Percentiles rank a stretch among this genome's conserved stretches.
These are phyloP conservation scores for Teunomyces panamensis DNA, from an alignment of 805 yeast species.

Conservation along the genomic window DNA sequence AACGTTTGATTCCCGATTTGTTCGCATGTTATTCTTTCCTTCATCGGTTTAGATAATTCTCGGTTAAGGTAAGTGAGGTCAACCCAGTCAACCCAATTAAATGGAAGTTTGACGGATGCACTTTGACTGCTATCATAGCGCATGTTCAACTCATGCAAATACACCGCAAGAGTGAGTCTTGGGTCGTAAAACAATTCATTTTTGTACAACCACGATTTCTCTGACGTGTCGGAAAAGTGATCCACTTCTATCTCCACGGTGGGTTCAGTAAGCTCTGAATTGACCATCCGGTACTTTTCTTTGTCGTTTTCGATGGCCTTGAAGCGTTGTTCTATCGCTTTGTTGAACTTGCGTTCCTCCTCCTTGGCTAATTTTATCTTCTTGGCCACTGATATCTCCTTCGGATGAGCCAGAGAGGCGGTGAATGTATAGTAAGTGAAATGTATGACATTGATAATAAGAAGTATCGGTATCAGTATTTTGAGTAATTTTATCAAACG, in stretches of 20 bases:
- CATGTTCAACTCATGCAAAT: constrained; percentile 13
- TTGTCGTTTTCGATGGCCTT: constrained; percentile 15
- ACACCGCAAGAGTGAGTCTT: constrained; percentile 23
- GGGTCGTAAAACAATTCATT: constrained; percentile 21
- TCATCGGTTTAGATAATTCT: constrained; percentile 8
- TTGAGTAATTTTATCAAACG: not conserved
- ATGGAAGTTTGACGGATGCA: constrained; percentile 25
- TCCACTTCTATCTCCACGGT: constrained; percentile 12
- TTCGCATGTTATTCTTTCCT: constrained; percentile 13
- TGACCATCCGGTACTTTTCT: constrained; percentile 23
- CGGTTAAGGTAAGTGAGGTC: constrained; percentile 42
- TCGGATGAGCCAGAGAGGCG: not conserved
- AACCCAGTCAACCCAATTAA: constrained; percentile 58
- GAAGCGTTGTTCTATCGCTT: constrained; percentile 12
- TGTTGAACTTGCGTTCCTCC: not conserved
- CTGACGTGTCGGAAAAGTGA: constrained; percentile 11
- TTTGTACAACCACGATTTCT: constrained; percentile 18
- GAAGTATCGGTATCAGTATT: not conserved
- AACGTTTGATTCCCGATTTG: constrained; percentile 15
- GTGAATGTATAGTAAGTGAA: not conserved
- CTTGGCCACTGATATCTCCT: not conserved
- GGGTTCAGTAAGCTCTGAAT: constrained; percentile 18
- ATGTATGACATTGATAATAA: constrained; percentile 3
- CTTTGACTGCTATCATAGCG: constrained; percentile 6
- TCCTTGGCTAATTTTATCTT: not conserved